Percentiles rank a stretch among this genome's conserved stretches.
These are phyloP conservation scores for Epichloe sp. DNA, from an alignment of 2,329 filamentous ascomycete genomes.

Conservation along the genomic window DNA sequence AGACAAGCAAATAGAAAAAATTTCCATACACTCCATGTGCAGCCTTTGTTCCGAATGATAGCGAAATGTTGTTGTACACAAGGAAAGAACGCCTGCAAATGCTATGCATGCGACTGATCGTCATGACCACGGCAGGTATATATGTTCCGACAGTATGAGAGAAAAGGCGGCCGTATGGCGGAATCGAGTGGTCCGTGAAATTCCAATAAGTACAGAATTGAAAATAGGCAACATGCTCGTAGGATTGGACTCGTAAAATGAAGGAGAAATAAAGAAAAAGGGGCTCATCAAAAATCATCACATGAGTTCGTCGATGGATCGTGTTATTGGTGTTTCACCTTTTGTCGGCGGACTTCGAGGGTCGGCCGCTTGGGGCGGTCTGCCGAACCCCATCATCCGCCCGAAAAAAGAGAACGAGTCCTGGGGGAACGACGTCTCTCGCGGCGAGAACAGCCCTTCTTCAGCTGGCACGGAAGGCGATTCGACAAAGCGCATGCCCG, in stretches of 20 bases:
- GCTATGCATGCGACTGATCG: neutral
- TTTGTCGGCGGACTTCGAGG: conserved; percentile 63
- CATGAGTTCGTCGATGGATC: conserved; percentile 67
- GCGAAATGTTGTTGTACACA: neutral
- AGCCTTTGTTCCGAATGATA: neutral
- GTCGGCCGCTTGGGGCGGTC: conserved; percentile 41
- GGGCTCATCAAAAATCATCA: conserved; percentile 25
- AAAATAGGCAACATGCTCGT: neutral
- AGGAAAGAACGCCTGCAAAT: conserved; percentile 4
- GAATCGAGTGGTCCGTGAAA: neutral
- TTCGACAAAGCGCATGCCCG: conserved; percentile 40
- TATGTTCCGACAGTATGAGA: neutral
- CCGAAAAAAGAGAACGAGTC: conserved; percentile 40
- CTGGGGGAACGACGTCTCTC: conserved; percentile 34
- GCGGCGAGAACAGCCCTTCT: conserved; percentile 40
- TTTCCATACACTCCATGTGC: neutral
- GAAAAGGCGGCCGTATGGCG: neutral
- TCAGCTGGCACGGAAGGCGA: conserved; percentile 38
- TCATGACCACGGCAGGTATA: neutral
- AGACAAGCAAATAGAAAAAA: neutral
- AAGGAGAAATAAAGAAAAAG: neutral
- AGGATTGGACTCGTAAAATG: neutral
- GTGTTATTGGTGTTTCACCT: conserved; percentile 60
- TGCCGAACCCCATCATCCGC: conserved; percentile 30
- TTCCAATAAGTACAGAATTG: neutral